Base-by-base conservation (phyloP, 2,329 filamentous ascomycete species). In the Colletotrichum tamarilloi region DNA sequence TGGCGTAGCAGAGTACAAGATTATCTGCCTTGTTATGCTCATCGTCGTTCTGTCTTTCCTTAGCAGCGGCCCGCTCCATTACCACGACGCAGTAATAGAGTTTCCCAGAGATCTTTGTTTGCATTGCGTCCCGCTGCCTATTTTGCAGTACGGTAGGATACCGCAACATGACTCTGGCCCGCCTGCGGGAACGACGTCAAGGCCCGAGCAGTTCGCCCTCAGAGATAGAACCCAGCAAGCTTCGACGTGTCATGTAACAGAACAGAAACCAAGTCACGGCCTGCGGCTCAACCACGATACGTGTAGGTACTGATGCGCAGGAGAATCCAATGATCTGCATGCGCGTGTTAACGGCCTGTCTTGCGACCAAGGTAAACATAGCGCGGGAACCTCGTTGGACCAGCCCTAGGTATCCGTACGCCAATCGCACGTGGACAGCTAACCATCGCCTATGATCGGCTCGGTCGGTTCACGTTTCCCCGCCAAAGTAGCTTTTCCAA, bases 41-140 rank as follows among this genome's bases (percentile, higher is more conserved):
- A 30, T n/a, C 49, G 19, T 11, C 5, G 2, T 16, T 9, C 30
- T 42, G 46, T 68, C n/a, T 30, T 28, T 49, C 19, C 56, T 62
- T 65, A 57, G 55, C 55, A 60, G 53, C 53, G 64, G 64, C 64
- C 57, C 49, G 52, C 52, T 7, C 32, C 38, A 49, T 38, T 72
- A 30, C 56, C 58, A 52, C 58, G 14, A 72, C 32, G 28, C 46
- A 38, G 24, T 57, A 68, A 68, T 72, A 67, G 58, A 62, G 56
- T 72, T 56, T 55, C 62, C 68, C 68, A 70, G 42, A 56, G 62
- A 70, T 72, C 46, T 62, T 65, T 55, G 65, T 62, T 58, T 64
- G 28, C 66, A 55, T 53, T 60, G 58, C 59, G 30, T 60, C 42
- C 59, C 65, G 53, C 59, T 56, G 53, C 28, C 57, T 38, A 12